Evolutionary conservation across 1,139 yeast genomes (phyloP), one percentile per base, ranked within the genome.

Genomic region (Blastobotrys raffinosifermentans): DNA sequence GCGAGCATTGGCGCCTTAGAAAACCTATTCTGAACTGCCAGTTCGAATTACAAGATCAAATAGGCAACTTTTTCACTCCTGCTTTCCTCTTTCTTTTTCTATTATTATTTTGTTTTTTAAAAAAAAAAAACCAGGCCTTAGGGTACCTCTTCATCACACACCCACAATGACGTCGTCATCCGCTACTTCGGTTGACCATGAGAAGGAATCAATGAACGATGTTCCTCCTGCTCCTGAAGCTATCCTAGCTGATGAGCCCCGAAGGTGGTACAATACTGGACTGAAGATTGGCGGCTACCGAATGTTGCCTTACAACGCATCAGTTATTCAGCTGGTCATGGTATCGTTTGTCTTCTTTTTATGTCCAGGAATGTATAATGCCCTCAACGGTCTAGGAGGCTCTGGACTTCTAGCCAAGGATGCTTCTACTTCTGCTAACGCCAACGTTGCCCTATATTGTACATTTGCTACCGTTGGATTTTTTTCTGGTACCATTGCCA

Each of bases 401-500:
- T 70, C 68, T 29, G 72, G 75, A 26, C 69, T 48, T 32, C 15
- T 25, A n/a, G 6, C 27, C 27, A 25, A 25, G 11, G 27, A 32
- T 30, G 61, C 64, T 40, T 49, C 52, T n/a, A 66, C 70, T 18
- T 66, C 77, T 26, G 74, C 73, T 47, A 70, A 74, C 49, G 71
- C 80, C 15, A 64, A 63, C 44, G 74, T 72, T 27, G 79, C 80
- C 2, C 61, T 75, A 37, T 71, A 75, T 53, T 66, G 74, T 26
- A 70, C 76, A 1, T 75, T 75, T 51, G 55, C 60, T 4, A 66
- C 75, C 16, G 54, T 75, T 38, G 82, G 81, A 26, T 72, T 76
- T 58, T 70, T 76, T 45, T 73, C 76, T 20, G 82, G 83, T 49
- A 69, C 78, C 36, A 64, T 76, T 41, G 72, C 75, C 54, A 76